Conservation (phyloP, 2,329 filamentous ascomycete genomes). For the Beauveria caledonica region DNA sequence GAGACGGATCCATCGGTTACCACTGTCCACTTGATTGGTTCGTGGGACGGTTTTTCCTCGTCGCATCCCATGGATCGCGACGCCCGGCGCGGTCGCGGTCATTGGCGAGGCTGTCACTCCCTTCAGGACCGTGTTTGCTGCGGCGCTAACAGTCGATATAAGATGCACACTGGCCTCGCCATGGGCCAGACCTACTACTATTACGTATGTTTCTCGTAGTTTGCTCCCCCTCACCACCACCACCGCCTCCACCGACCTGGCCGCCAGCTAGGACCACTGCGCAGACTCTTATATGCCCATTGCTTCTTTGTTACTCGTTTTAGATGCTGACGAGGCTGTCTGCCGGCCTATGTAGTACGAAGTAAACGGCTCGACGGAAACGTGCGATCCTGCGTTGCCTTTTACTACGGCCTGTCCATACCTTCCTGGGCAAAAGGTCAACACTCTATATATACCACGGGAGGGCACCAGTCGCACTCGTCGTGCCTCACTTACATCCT, state of each 20-base stretch:
- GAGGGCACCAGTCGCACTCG: conserved; percentile 54
- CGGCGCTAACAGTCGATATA: conserved; percentile 44
- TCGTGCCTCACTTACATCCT: conserved; percentile 57
- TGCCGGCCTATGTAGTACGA: conserved; percentile 57
- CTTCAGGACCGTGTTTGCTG: conserved; percentile 83
- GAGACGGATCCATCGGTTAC: conserved; percentile 52
- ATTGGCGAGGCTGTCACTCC: conserved; percentile 82
- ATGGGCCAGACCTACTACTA: conserved; percentile 96
- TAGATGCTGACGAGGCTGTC: background rate
- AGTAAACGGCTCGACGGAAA: conserved; percentile 69
- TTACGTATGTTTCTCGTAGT: conserved; percentile 56
- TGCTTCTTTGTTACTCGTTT: background rate
- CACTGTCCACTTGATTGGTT: conserved; percentile 76
- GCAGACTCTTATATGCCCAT: conserved; percentile 2
- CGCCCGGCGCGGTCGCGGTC: conserved; percentile 59
- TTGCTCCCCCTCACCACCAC: conserved; percentile 12
- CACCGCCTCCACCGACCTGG: background rate
- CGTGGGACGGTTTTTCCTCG: conserved; percentile 88
- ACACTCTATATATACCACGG: conserved; percentile 71
- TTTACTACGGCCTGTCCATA: conserved; percentile 75
- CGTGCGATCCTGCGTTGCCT: conserved; percentile 62
- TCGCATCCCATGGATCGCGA: conserved; percentile 78
- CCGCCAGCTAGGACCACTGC: conserved; percentile 3
- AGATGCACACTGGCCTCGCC: conserved; percentile 70
- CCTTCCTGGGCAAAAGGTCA: conserved; percentile 80